These are phyloP conservation scores for Tylopilus subfusipes DNA, from an alignment of 768 basidiomycete genomes.

Conservation along the genomic window DNA sequence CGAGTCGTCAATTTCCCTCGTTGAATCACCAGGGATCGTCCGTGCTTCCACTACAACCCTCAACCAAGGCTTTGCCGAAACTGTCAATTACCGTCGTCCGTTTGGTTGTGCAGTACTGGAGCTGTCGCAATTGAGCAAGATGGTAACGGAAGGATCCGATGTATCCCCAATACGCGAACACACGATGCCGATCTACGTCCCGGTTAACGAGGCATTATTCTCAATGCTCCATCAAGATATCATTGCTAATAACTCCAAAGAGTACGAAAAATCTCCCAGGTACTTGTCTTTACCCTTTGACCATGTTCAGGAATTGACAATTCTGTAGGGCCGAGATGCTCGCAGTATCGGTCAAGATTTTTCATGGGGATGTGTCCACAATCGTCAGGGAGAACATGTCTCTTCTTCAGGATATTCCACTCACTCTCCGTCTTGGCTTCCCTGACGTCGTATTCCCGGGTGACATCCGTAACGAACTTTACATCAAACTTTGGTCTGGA, in stretches of 20 bases:
- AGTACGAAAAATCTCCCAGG: conserved; percentile 82
- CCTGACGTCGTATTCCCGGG: conserved; percentile 96
- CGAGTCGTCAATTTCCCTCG: conserved; percentile 43
- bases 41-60: conserved; percentile 22
- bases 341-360: conserved; percentile 80
- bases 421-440: conserved; percentile 86
- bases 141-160: conserved; percentile 62
- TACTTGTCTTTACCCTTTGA: conserved; percentile 32
- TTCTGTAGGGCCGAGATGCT: conserved; percentile 74
- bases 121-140: conserved; percentile 67
- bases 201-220: conserved; percentile 79
- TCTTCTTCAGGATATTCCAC: conserved; percentile 74
- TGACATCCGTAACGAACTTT: conserved; percentile 89
- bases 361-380: conserved; percentile 74
- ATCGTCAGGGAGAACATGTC: conserved; percentile 83
- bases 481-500: conserved; percentile 94
- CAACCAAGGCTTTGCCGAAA: conserved; percentile 32
- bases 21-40: conserved; percentile 30
- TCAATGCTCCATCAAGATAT: conserved; percentile 96
- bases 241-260: conserved; percentile 70
- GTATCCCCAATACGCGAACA: conserved; percentile 68
- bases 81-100: conserved; percentile 70
- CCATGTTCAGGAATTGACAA: not conserved
- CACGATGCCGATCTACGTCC: conserved; percentile 83
- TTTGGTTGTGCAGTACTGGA: conserved; percentile 97